Evolutionary conservation across 805 yeast species (phyloP), one percentile per base, ranked within the genome.

Genomic region (Debaryomyces hansenii): DNA sequence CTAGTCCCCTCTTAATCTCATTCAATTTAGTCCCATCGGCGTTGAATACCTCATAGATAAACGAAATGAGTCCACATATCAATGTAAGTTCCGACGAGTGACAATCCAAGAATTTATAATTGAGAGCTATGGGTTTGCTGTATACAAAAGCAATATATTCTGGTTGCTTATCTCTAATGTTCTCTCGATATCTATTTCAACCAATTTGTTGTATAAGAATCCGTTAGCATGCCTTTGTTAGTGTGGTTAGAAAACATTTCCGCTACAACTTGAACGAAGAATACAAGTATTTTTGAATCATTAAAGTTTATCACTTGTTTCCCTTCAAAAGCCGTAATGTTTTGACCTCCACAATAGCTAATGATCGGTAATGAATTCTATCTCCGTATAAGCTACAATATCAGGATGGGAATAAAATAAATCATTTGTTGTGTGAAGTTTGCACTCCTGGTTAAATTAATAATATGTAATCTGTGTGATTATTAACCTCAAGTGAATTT

Each of bases 61-160:
- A 39, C 6, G 32, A 39, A 27, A 27, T 14, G 20, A 41, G 34
- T 5, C 39, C 20, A 20, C 34, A 39, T 33, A 21, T 33, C 31
- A 41, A 41, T 10, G 40, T 41, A 10, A 33, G 31, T 33, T n/a
- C 28, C 10, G 39, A 20, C 5, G 44, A 41, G 16, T 41, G 44
- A 20, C 44, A 41, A 21, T 41, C 33, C 14, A 21, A 16, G 6
- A 41, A 4, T 33, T 41, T 41, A 20, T 33, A 41, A 9, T 18
- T 41, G 11, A 41, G 5, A 10, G 44, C 33, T 31, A 31, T n/a
- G 33, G 12, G 9, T 31, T 31, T 31, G 33, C 33, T 31, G 33
- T 5, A 11, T 31, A 12, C 33, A 31, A 10, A 5, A 31, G 33
- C 33, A 5, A 5, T 31, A 4, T 31, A 11, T 31, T 31, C n/a